Base-by-base conservation (phyloP, 202 grass and related monocot species). In the Setaria viridis region DNA sequence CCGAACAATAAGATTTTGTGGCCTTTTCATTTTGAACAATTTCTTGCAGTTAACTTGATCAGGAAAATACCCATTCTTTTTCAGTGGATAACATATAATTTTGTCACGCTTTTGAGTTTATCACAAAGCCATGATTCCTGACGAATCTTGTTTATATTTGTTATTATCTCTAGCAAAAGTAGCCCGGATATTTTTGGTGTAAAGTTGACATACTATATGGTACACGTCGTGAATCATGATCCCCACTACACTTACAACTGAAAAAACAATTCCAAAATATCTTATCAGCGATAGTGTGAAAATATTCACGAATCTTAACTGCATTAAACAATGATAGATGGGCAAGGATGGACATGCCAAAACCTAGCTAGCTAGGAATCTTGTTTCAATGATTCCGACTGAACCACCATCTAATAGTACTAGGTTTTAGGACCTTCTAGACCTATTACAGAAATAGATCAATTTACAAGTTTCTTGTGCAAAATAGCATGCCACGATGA, bases 181-280 rank as follows among this genome's bases (percentile, higher is more conserved):
- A 71, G 11, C n/a, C 3, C 6, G 51, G 21, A 62, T 45, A 20
- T 70, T 60, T 82, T 76, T 20, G 41, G 49, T 42, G 62, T 41
- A 50, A 87, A 82, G 79, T 60, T 41, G 48, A 30, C 20, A 15
- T n/a, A 34, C 45, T 34, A 46, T 21, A 45, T 64, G 33, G 67
- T 55, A 46, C 57, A 65, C 56, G 67, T 86, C 77, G 65, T 32
- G 77, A 65, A 57, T 86, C 77, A 73, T 32, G 77, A 73, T 76
- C 71, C 51, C 73, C 53, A 69, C 60, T 57, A 81, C 9, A 59
- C 34, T 47, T 56, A 57, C 77, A 50, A 34, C 59, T 11, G 21
- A 62, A 49, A 49, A 81, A 81, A 74, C 17, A 82, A 48, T 9
- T 77, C 15, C 70, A 60, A 9, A 81, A 58, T 56, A 80, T 64